Base-by-base conservation (phyloP, 768 basidiomycete genomes). In the Boletales sp. region DNA sequence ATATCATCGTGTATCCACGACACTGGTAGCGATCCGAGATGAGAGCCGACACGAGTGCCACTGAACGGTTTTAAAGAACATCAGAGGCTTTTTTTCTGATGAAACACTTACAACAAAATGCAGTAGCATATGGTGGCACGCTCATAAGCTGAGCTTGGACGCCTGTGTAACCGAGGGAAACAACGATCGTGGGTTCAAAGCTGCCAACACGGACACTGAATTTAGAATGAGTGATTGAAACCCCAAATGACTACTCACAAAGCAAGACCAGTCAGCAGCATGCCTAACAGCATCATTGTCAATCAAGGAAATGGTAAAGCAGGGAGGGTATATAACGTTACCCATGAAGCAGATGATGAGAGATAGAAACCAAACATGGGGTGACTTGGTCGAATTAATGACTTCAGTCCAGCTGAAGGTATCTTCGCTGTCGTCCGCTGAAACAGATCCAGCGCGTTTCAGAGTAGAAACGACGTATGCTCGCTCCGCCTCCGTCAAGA, bases 151-250 rank as follows among this genome's bases (percentile, higher is more conserved):
- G 83, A 4, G 82, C 78, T 17, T 70, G 63, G 27, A 73, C 69
- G 0, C 77, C 73, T 2, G 73, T 71, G 59, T 78, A 84, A 29
- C 84, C 84, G 3, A 87, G 74, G 9, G 74, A 69, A 31, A 78
- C 71, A 5, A 90, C 79, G 65, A 91, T 87, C 7, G 83, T 82
- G 8, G 88, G 88, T 7, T 80, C 71, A 67, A 91, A 91, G 60
- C 87, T 82, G 32, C 47, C 57, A 67, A 55, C 46, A 47, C 17
- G 11, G n/a, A n/a, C n/a, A n/a, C n/a, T n/a, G 8, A 76, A 71
- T 12, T 77, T 37, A 54, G 36, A 37, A 72, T 37, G 11, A 51
- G 12, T 8, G n/a, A 17, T n/a, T 21, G 12, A 51, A 29, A 15
- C 8, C 8, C 41, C 30, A 17, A 13, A 14, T 39, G 8, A 2